Evolutionary conservation across 1,284 basidiomycete species (phyloP).

Genomic region (Rhodotorula sp.): DNA sequence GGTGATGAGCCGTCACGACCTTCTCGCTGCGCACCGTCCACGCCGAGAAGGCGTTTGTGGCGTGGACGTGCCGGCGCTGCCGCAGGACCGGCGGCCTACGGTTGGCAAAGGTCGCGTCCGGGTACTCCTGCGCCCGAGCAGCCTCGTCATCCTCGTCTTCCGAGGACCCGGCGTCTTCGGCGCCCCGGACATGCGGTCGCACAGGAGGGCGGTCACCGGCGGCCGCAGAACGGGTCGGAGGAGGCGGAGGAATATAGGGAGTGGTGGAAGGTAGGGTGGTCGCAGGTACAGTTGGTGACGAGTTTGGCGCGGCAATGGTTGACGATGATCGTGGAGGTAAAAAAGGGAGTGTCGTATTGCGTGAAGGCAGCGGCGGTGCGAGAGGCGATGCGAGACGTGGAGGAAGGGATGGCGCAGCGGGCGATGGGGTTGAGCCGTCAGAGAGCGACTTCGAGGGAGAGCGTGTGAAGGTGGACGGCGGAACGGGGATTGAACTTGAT

Average conservation of each 20-base stretch:
- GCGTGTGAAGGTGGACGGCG: not conserved
- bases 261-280: not conserved
- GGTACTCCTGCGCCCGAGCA: conserved; percentile 60
- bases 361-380: not conserved
- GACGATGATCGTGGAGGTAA: not conserved
- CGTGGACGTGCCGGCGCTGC: conserved; percentile 43
- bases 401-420: conserved; percentile 5
- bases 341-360: not conserved
- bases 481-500: not conserved
- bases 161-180: conserved; percentile 25
- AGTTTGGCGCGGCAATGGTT: not conserved
- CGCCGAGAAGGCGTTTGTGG: conserved; percentile 26
- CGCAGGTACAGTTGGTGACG: not conserved
- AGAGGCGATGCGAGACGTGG: not conserved
- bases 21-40: conserved; percentile 38
- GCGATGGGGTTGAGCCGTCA: conserved; percentile 3
- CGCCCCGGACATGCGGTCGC: conserved; percentile 6
- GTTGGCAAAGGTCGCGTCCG: conserved; percentile 77
- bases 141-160: conserved; percentile 32
- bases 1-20: conserved; percentile 39
- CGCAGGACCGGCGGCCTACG: conserved; percentile 65
- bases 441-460: conserved; percentile 1
- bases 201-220: conserved; percentile 18
- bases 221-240: conserved; percentile 23
- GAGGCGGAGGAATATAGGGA: conserved; percentile 35